Base-by-base conservation (phyloP, 1,284 basidiomycete genomes). In the Ustilago loliicola region DNA sequence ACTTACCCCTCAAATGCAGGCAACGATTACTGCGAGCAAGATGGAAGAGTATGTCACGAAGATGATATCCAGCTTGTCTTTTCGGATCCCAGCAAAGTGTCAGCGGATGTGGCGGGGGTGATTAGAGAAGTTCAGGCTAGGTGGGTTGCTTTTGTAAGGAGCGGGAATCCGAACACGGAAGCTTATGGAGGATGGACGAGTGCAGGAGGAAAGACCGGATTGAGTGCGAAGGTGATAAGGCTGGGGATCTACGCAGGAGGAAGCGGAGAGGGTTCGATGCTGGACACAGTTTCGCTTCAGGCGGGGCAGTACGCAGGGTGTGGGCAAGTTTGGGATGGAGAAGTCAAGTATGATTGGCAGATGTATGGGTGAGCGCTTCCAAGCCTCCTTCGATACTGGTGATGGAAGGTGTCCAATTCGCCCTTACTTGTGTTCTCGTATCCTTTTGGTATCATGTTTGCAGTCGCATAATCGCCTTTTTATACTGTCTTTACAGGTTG, bases 41-140 rank as follows among this genome's bases (percentile, higher is more conserved):
- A 56, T 27, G 57, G 42, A 10, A 59, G 55, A 10, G 74, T 80
- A 19, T 83, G 82, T 58, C 82, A 83, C 73, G 82, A 83, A 42
- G 82, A 83, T 66, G 82, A 83, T 64, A 82, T 83, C 32, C 61
- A 52, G 40, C 62, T 77, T 13, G 51, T 82, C 42, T 83, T 83
- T 29, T 57, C 64, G 11, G 70, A 71, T 32, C 61, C 62, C 0
- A 54, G 47, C 50, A 61, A 56, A 15, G 47, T 73, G 10, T 59
- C 59, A 13, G 48, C 54, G 13, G 29, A 61, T 3, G 38, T 54
- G 15, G 19, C 29, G 17, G 42, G 32, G 19, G 27, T 61, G 8
- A 56, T 65, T 19, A 42, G 52, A 29, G 77, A 81, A 61, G 62
- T 80, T n/a, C 79, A 81, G 53, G 69, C 72, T 1, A 56, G 82